phyloP scores from a whole-genome alignment of 768 basidiomycete genomes.

The Kwoniella shandongensis region DNA sequence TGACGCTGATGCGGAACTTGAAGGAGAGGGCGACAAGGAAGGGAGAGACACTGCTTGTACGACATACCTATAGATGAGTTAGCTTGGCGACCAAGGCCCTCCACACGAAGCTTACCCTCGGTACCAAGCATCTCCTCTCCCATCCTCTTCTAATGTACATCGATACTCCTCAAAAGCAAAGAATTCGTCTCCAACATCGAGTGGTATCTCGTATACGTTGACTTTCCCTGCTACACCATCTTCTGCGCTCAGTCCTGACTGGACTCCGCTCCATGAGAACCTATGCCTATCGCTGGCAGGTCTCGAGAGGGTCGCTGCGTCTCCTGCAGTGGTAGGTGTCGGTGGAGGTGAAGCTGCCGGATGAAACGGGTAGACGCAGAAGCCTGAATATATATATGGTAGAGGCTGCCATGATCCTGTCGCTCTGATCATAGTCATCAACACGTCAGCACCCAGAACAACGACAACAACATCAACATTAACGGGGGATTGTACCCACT shows the following conservation, averaged over 20 bases:
- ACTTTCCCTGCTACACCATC: slow-evolving; percentile 14
- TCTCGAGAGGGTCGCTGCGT: slow-evolving; percentile 3
- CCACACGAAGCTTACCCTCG: slow-evolving; percentile 70
- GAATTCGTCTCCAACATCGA: slow-evolving; percentile 94
- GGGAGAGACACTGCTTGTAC: slow-evolving; percentile 55
- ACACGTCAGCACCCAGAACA: not conserved
- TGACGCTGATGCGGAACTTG: slow-evolving; percentile 3
- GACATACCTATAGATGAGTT: slow-evolving; percentile 73
- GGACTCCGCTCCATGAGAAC: slow-evolving; percentile 35
- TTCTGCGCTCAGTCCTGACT: not conserved
- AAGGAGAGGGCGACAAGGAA: slow-evolving; percentile 7
- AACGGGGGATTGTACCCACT: not conserved
- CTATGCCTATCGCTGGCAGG: slow-evolving; percentile 19
- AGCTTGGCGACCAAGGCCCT: not conserved
- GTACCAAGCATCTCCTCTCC: slow-evolving; percentile 74
- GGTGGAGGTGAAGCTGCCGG: slow-evolving; percentile 59
- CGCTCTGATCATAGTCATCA: not conserved
- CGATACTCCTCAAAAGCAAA: slow-evolving; percentile 94
- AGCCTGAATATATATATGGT: slow-evolving; percentile 80
- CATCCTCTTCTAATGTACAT: slow-evolving; percentile 64
- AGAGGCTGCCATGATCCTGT: slow-evolving; percentile 62
- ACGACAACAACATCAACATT: not conserved
- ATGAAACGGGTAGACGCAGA: slow-evolving; percentile 76
- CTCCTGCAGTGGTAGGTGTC: slow-evolving; percentile 16
- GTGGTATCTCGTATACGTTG: slow-evolving; percentile 54